phyloP scores from a whole-genome alignment of 2,329 filamentous ascomycete genomes.

The Leptographium galeiforme region DNA sequence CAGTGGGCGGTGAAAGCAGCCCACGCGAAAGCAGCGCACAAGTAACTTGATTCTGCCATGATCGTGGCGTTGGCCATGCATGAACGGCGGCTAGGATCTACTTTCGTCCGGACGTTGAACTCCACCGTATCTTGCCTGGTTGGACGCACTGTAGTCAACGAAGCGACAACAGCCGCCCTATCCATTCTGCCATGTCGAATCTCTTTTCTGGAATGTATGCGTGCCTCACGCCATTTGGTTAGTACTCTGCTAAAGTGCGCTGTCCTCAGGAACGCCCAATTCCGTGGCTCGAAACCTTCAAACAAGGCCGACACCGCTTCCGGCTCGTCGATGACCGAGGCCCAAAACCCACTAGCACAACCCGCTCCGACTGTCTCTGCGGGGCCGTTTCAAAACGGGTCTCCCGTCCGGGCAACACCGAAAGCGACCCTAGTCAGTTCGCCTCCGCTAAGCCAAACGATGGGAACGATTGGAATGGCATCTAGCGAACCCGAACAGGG shows the following conservation, averaged over 20 bases:
- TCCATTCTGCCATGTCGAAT: constrained; percentile 16
- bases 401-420: constrained; percentile 11
- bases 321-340: background rate
- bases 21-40: no score
- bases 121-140: no score
- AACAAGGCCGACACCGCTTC: constrained; percentile 13
- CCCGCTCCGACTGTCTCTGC: no score
- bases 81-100: background rate
- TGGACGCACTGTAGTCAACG: no score
- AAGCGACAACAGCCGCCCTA: no score
- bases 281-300: constrained; percentile 20
- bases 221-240: background rate
- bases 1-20: no score
- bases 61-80: background rate
- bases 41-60: background rate
- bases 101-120: no score
- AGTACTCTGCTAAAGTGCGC: no score
- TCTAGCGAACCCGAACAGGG: constrained; percentile 28
- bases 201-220: constrained; percentile 15
- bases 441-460: constrained; percentile 50
- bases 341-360: no score
- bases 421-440: constrained; percentile 49
- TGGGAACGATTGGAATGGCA: constrained; percentile 56
- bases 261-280: constrained; percentile 5
- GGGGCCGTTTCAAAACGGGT: no score